Conservation (phyloP, 495 filamentous ascomycete species). For the Barbatosphaeria neglecta region DNA sequence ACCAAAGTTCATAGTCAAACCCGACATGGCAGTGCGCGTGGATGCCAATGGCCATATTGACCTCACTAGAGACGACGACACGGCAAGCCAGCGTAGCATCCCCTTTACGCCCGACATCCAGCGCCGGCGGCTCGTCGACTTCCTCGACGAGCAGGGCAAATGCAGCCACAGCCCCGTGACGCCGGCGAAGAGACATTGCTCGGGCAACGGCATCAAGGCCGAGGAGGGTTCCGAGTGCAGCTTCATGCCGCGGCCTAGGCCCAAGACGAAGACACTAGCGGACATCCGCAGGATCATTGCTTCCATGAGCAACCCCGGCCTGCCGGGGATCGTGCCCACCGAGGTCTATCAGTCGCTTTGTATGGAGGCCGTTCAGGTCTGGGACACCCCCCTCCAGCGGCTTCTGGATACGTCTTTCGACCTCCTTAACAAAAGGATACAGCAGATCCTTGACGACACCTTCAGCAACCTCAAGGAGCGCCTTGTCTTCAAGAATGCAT, state of each 20-base stretch:
- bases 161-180: neutral
- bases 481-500: conserved; percentile 24
- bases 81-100: conserved; percentile 7
- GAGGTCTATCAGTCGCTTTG: conserved; percentile 29
- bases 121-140: neutral
- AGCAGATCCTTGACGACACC: conserved; percentile 19
- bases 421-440: conserved; percentile 8
- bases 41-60: conserved; percentile 12
- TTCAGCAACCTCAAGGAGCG: conserved; percentile 26
- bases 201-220: conserved; percentile 6
- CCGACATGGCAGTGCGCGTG: neutral
- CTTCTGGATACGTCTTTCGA: conserved; percentile 11
- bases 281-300: conserved; percentile 26
- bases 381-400: conserved; percentile 17
- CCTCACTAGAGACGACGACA: conserved; percentile 11
- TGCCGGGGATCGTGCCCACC: conserved; percentile 29
- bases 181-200: conserved; percentile 6
- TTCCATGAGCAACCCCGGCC: conserved; percentile 25
- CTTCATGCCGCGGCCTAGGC: neutral
- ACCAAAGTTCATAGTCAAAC: conserved; percentile 29
- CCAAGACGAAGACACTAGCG: conserved; percentile 6
- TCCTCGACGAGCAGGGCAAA: neutral
- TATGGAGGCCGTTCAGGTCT: conserved; percentile 21
- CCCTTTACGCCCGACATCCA: conserved; percentile 10
- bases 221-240: conserved; percentile 3